Percentiles rank a stretch among this genome's conserved stretches.
These are phyloP conservation scores for Clathrus columnatus DNA, from an alignment of 768 basidiomycete species.

Conservation along the genomic window DNA sequence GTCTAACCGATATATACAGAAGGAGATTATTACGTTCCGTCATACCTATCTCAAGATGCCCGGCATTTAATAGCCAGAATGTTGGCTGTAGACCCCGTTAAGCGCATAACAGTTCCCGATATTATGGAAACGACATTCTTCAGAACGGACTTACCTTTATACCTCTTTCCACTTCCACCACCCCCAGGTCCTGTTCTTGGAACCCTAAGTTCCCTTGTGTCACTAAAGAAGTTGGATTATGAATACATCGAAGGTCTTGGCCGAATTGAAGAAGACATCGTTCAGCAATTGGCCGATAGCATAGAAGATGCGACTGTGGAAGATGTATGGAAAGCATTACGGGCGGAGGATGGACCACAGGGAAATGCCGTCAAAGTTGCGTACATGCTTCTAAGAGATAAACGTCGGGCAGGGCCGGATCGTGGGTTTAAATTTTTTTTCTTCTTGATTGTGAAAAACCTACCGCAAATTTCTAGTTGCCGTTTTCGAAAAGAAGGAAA, in stretches of 20 bases:
- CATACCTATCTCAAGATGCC: slow-evolving; percentile 71
- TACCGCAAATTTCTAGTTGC: slow-evolving; percentile 40
- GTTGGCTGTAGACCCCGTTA: slow-evolving; percentile 90
- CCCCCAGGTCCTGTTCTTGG: slow-evolving; percentile 70
- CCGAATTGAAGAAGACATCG: slow-evolving; percentile 82
- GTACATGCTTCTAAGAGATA: slow-evolving; percentile 88
- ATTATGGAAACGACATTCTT: slow-evolving; percentile 90
- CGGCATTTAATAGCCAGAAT: slow-evolving; percentile 74
- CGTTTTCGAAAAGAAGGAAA: slow-evolving; percentile 76
- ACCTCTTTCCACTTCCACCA: slow-evolving; percentile 76
- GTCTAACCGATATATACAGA: slow-evolving; percentile 33
- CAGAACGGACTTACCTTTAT: slow-evolving; percentile 74
- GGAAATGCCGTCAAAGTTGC: slow-evolving; percentile 95
- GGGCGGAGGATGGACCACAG: slow-evolving; percentile 72
- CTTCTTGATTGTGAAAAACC: neutral
- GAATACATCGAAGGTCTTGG: slow-evolving; percentile 87
- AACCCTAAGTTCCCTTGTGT: slow-evolving; percentile 61
- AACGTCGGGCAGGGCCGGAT: slow-evolving; percentile 73
- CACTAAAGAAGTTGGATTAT: slow-evolving; percentile 60
- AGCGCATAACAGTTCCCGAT: slow-evolving; percentile 90
- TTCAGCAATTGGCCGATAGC: slow-evolving; percentile 69
- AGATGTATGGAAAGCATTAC: slow-evolving; percentile 80
- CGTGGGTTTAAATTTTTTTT: slow-evolving; percentile 41
- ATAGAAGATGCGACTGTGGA: slow-evolving; percentile 72
- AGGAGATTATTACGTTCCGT: slow-evolving; percentile 79